Percentiles rank a stretch among this genome's conserved stretches.
These are phyloP conservation scores for Bipolaris gigantea DNA, from an alignment of 2,329 filamentous ascomycete species.

Conservation along the genomic window DNA sequence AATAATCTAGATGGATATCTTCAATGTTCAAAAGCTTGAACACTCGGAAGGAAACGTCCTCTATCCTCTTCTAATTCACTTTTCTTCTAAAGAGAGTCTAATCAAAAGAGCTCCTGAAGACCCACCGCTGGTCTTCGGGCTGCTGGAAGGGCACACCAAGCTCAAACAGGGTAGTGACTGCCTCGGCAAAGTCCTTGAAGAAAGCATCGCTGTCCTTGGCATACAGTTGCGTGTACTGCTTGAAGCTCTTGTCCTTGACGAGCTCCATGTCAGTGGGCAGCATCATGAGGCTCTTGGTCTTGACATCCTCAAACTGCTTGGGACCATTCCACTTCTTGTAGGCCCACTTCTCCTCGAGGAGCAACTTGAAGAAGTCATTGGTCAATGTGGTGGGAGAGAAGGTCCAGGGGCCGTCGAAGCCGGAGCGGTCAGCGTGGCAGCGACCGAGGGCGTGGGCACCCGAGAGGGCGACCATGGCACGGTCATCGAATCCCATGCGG, in stretches of 20 bases:
- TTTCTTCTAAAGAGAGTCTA: conserved; percentile 15
- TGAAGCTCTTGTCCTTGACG: conserved; percentile 85
- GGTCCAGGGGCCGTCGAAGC: conserved; percentile 82
- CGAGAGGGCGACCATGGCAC: conserved; percentile 90
- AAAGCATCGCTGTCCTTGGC: conserved; percentile 88
- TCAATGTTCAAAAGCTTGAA: conserved; percentile 16
- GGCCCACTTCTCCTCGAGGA: conserved; percentile 90
- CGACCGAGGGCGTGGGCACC: conserved; percentile 82
- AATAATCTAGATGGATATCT: conserved; percentile 40
- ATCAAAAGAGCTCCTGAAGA: conserved; percentile 51
- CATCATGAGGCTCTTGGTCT: conserved; percentile 93
- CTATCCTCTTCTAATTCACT: neutral
- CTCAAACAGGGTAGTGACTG: conserved; percentile 83
- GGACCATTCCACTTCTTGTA: conserved; percentile 97
- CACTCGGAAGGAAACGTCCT: conserved; percentile 6
- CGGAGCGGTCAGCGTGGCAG: conserved; percentile 85
- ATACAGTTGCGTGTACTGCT: conserved; percentile 78
- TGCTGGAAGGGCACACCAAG: conserved; percentile 84
- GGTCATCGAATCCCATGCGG: conserved; percentile 97
- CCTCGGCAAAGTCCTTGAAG: conserved; percentile 88
- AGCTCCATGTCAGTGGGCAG: conserved; percentile 88
- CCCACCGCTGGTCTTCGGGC: conserved; percentile 49
- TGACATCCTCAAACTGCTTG: conserved; percentile 86
- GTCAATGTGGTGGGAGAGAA: conserved; percentile 79
- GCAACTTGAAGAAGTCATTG: conserved; percentile 90